Evolutionary conservation across 306 rosid genomes (phyloP), one percentile per base, ranked within the genome.

Genomic region (Arachis stenosperma): DNA sequence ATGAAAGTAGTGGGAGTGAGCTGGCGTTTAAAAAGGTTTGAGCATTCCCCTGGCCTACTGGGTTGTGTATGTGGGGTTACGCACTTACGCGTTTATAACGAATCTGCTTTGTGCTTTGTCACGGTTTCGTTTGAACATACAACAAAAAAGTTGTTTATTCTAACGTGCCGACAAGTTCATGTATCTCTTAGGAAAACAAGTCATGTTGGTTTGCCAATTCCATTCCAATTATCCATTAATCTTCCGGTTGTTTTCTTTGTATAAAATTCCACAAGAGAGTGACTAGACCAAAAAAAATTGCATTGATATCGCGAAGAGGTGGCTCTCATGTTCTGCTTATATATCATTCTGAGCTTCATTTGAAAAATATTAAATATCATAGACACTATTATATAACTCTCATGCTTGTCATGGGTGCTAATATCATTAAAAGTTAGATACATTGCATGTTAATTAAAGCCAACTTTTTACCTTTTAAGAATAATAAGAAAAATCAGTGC

Each of bases 91-190:
- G 76, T 75, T 75, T 75, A 53, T 57, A 77, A 10, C 79, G 82
- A 81, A 81, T 83, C 87, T 22, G 51, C 81, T 47, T 58, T 83
- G 71, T 75, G 51, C 81, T 47, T 63, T 85, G 71, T 75, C 86
- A 47, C 44, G 73, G 71, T 62, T 41, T 78, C 51, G 78, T 85
- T 86, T 72, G 71, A 60, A 81, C 37, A 33, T 33, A 33, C 74
- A 27, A 42, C 75, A 67, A 69, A 52, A 66, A 65, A 60, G 77
- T 81, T 14, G 76, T 73, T 81, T 54, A 84, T 82, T 79, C 65
- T 78, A 61, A 80, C 82, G 27, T 79, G 88, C 90, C 82, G 84
- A 78, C 83, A 78, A 77, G 75, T 83, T 76, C 59, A 30, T 68
- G 58, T 17, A 30, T 68, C 53, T 17, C 37, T 39, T 39, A 4